Base-by-base conservation (phyloP, 208 protist species). In the Leptomonas pyrrhocoris region DNA sequence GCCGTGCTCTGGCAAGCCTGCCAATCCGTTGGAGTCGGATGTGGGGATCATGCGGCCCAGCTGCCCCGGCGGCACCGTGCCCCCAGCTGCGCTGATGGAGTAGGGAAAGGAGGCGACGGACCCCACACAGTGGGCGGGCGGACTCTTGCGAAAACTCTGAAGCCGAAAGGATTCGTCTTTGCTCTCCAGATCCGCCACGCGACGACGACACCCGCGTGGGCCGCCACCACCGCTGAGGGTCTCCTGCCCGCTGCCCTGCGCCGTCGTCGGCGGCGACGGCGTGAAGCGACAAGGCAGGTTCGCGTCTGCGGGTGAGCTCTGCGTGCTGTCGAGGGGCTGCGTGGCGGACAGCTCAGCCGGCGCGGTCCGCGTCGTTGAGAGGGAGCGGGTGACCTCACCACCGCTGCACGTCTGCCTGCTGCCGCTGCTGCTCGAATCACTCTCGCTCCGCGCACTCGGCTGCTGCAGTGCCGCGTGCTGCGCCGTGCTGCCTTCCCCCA, bases 211-310 rank as follows among this genome's bases (percentile, higher is more conserved):
- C 49, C 21, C n/a, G n/a, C n/a, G n/a, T n/a, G n/a, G n/a, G n/a
- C n/a, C n/a, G n/a, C n/a, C n/a, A n/a, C n/a, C n/a, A n/a, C n/a
- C n/a, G n/a, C n/a, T n/a, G n/a, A n/a, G n/a, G n/a, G n/a, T n/a
- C n/a, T n/a, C n/a, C n/a, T n/a, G n/a, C n/a, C n/a, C n/a, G n/a
- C n/a, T n/a, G n/a, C n/a, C n/a, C n/a, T n/a, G n/a, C n/a, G n/a
- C n/a, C n/a, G 21, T 34, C 7, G 48, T 23, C 23, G 43, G 54
- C 27, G 67, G 31, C 21, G 51, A 48, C 31, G 68, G 49, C 15
- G 34, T 56, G 28, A 36, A 28, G 40, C 15, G 46, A 8, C 23
- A 36, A 9, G 58, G 43, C 5, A 3, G 23, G 19, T 2, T 18
- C 43, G 43, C 42, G 18, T 64, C 58, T 1, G 15, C n/a, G 18